Evolutionary conservation across 2,329 filamentous ascomycete species (phyloP).

Genomic region (Blumeriella jaapii): DNA sequence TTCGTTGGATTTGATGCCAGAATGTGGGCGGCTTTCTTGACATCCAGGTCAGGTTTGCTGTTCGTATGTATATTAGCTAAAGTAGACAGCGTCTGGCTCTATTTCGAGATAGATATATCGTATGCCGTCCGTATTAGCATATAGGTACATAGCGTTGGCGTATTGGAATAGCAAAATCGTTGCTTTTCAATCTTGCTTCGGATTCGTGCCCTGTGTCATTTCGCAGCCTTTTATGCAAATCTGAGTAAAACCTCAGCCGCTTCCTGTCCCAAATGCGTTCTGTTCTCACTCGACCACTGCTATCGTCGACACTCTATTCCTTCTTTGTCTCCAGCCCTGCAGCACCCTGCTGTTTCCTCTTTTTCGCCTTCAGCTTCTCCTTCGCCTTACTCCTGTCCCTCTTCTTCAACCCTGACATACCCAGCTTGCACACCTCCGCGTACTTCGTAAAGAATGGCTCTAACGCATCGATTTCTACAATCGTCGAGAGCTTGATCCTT

Average conservation of each 20-base stretch:
- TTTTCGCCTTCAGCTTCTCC: conserved; percentile 61
- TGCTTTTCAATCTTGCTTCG: not conserved
- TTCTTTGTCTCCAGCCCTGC: conserved; percentile 20
- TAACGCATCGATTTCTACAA: conserved; percentile 65
- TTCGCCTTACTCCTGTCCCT: conserved; percentile 80
- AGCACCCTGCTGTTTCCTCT: conserved; percentile 32
- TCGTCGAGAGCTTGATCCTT: conserved; percentile 68
- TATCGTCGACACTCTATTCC: not conserved
- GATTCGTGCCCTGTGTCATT: not conserved
- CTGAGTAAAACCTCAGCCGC: not conserved
- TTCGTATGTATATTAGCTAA: not conserved
- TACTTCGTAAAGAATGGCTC: conserved; percentile 76
- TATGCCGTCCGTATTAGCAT: not conserved
- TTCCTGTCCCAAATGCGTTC: not conserved
- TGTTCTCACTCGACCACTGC: not conserved
- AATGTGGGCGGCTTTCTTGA: not conserved
- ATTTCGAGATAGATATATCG: conserved; percentile 1
- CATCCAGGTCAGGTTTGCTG: not conserved
- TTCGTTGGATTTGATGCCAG: conserved; percentile 3
- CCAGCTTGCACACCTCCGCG: conserved; percentile 80
- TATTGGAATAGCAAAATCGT: not conserved
- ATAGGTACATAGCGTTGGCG: conserved; percentile 5
- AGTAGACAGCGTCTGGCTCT: not conserved
- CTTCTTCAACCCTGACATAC: conserved; percentile 86
- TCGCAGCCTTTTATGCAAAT: not conserved